phyloP scores from a whole-genome alignment of 2,329 filamentous ascomycete genomes.

The Venturia carpophila region DNA sequence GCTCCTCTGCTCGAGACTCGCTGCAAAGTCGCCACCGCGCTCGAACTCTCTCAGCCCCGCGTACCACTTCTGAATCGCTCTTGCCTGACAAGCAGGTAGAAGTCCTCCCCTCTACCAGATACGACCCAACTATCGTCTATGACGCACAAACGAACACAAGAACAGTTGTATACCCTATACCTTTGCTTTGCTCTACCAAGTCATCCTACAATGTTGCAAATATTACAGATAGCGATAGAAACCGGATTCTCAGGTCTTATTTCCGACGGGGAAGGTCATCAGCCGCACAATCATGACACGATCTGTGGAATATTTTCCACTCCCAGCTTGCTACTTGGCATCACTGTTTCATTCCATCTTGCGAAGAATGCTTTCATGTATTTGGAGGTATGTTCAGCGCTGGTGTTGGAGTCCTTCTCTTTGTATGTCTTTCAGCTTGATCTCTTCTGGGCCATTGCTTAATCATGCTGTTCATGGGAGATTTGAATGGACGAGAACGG shows the following conservation, averaged over 20 bases:
- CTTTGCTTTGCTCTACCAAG: neutral
- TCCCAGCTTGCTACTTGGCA: neutral
- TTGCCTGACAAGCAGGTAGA: neutral
- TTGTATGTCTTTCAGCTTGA: neutral
- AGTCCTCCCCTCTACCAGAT: neutral
- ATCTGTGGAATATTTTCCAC: neutral
- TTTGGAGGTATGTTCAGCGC: slow-evolving; percentile 3
- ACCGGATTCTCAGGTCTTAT: slow-evolving; percentile 10
- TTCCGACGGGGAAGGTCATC: slow-evolving; percentile 3
- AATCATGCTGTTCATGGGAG: neutral
- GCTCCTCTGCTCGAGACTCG: neutral
- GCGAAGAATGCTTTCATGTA: neutral
- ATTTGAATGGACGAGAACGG: neutral
- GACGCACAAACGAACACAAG: neutral
- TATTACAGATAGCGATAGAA: slow-evolving; percentile 5
- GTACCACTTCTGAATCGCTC: neutral
- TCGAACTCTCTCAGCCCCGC: neutral
- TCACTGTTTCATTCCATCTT: neutral
- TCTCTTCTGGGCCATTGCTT: neutral
- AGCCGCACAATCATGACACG: neutral
- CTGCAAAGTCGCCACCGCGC: neutral
- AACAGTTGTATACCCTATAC: slow-evolving; percentile 7
- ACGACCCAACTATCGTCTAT: neutral
- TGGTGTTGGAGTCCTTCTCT: slow-evolving; percentile 1
- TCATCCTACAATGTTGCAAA: slow-evolving; percentile 1